Evolutionary conservation across 257 asterid species (phyloP), one percentile per base, ranked within the genome.

Genomic region (Cruciata laevipes): DNA sequence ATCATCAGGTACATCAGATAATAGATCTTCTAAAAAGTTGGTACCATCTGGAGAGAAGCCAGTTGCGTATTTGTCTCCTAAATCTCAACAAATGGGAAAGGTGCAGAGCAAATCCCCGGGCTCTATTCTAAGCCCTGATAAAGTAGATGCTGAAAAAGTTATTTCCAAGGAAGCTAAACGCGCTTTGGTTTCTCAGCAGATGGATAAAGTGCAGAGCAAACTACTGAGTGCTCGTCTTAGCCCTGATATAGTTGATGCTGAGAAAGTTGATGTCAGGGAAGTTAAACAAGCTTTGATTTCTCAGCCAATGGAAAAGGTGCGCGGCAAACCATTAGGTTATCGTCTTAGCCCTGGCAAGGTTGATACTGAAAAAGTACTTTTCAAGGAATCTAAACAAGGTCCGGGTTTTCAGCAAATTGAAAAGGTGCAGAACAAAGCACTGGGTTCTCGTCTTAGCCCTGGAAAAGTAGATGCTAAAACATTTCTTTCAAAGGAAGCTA

Each of bases 251-350:
- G 61, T 80, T 52, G 91, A 80, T 58, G 38, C 76, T 47, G 86
- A 73, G 31, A 82, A 80, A 67, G 61, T 70, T 52, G 11, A 73
- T 47, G 13, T 75, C 40, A 58, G 69, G 55, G 55, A 47, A 47
- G n/a, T 7, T 47, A 47, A 47, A 47, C 55, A 47, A 47, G 55
- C 21, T 47, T 0, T 21, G 3, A 8, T 47, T 47, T 59, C 79
- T 74, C 86, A 73, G 71, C 82, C 73, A 79, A 69, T 58, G 69
- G 95, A 83, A 72, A 83, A 80, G 82, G 71, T 65, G 75, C 74
- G 76, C 66, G 72, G 67, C 65, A 83, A 83, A 69, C 61, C 73
- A 74, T 73, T 78, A 38, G 80, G 73, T 57, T 73, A 67, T 63
- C 76, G 59, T 63, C 69, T 69, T 58, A 71, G 78, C 75, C 82